phyloP scores from a whole-genome alignment of 2,329 filamentous ascomycete species.

The Aspergillus niger region DNA sequence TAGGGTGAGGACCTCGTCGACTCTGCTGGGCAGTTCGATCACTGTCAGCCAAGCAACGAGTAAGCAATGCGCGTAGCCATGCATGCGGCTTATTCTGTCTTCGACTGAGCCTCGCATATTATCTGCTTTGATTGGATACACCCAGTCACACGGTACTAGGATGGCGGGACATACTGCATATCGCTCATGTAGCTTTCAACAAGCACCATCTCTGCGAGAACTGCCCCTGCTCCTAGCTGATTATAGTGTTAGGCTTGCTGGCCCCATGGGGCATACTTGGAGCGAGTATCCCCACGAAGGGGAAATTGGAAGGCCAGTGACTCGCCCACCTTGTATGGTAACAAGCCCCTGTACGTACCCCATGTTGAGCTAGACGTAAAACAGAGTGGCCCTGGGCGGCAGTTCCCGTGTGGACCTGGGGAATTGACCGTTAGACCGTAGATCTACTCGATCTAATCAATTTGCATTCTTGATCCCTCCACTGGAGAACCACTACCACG shows the following conservation, averaged over 20 bases:
- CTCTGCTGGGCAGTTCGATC: not conserved
- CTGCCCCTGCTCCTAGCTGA: not conserved
- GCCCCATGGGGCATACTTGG: not conserved
- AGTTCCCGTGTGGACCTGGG: conserved; percentile 9
- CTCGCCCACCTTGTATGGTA: not conserved
- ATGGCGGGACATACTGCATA: not conserved
- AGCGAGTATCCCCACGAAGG: not conserved
- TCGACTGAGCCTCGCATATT: not conserved
- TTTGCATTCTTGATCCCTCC: not conserved
- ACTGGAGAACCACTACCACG: conserved; percentile 2
- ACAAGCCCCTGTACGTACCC: not conserved
- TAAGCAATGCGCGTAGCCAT: not conserved
- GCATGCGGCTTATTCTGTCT: not conserved
- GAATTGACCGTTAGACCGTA: not conserved
- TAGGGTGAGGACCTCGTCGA: not conserved
- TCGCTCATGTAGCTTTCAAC: not conserved
- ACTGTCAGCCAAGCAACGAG: not conserved
- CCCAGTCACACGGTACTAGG: not conserved
- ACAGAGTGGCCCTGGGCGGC: conserved; percentile 5
- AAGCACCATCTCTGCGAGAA: not conserved
- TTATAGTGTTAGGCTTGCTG: not conserved
- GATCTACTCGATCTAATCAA: not conserved
- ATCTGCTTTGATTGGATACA: not conserved
- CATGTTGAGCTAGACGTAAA: conserved; percentile 2
- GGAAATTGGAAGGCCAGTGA: not conserved